phyloP scores from a whole-genome alignment of 768 basidiomycete genomes.

The Kwoniella dejecticola region DNA sequence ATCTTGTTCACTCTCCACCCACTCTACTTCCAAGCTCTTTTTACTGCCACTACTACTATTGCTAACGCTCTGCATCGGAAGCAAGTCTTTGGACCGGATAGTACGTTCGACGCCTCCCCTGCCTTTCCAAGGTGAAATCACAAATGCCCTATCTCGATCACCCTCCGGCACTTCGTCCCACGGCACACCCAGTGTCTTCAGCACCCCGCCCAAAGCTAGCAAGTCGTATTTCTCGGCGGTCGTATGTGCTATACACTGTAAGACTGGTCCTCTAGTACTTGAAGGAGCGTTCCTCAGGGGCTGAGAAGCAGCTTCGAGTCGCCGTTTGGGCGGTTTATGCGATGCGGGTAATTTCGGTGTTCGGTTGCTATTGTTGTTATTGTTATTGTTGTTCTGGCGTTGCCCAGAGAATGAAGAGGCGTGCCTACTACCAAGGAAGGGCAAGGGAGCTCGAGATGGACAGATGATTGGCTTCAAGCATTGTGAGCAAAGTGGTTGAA shows the following conservation, averaged over 20 bases:
- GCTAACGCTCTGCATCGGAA: conserved; percentile 4
- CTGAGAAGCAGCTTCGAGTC: conserved; percentile 79
- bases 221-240: conserved; percentile 83
- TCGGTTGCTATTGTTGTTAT: background rate
- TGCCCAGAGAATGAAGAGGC: conserved; percentile 11
- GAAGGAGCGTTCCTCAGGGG: conserved; percentile 84
- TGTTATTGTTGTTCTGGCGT: conserved; percentile 8
- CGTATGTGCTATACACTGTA: conserved; percentile 77
- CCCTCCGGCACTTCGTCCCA: conserved; percentile 54
- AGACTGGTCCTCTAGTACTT: conserved; percentile 77
- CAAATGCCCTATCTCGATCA: conserved; percentile 45
- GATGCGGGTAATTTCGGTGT: conserved; percentile 28
- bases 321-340: conserved; percentile 59
- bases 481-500: conserved; percentile 6
- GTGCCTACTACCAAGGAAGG: background rate
- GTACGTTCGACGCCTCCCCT: conserved; percentile 40
- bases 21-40: conserved; percentile 59
- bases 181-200: conserved; percentile 40
- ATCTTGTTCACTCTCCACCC: conserved; percentile 61
- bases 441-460: background rate
- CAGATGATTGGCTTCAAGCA: background rate
- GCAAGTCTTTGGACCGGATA: conserved; percentile 33
- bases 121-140: conserved; percentile 52
- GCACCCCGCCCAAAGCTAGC: conserved; percentile 60
- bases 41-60: background rate